Evolutionary conservation across 2,329 filamentous ascomycete genomes (phyloP), one percentile per base, ranked within the genome.

Genomic region (Colletotrichum sojae): DNA sequence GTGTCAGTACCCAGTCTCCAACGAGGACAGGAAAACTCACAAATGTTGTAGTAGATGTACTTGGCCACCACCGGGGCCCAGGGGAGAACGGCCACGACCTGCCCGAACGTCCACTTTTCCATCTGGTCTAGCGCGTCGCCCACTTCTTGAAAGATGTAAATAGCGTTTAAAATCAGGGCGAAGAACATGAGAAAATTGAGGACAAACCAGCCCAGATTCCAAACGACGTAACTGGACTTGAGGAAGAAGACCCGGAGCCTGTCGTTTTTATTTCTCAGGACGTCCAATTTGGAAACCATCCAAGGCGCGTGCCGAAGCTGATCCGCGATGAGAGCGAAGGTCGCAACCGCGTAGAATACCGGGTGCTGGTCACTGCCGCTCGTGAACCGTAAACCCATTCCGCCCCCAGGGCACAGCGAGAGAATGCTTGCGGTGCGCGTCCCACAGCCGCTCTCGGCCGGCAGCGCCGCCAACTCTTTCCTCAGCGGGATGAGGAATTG

Each of bases 51-150:
- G 49, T 74, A 75, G 4, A 73, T 63, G 46, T 64, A 73, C 66
- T 73, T 75, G 15, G 53, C 53, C 49, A 71, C 40, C 8, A 73
- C 71, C 1, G 73, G 75, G 4, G 73, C 74, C 74, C 73, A 76
- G 0, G 75, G 69, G 51, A 74, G 67, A 4, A 75, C 68, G 15
- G 74, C 74, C 8, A 76, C 71, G 20, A 76, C 45, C 48, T 76
- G 74, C 12, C 74, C 75, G 51, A 73, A 76, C 1, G 72, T 71
- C 75, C 73, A 76, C 6, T 27, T 15, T 4, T 63, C 13, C n/a
- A n/a, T 63, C 4, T 56, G 3, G 13, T 13, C 5, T 18, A 55
- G 6, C 10, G 36, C 22, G 1, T 5, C n/a, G 16, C n/a, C 18
- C 27, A 31, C 27, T 9, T 5, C 54, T 20, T 39, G 22, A 2